Percentiles rank a stretch among this genome's conserved stretches.
Evolutionary conservation across 345 rosid genomes (phyloP).

Genomic region (Rhizophora apiculata): DNA sequence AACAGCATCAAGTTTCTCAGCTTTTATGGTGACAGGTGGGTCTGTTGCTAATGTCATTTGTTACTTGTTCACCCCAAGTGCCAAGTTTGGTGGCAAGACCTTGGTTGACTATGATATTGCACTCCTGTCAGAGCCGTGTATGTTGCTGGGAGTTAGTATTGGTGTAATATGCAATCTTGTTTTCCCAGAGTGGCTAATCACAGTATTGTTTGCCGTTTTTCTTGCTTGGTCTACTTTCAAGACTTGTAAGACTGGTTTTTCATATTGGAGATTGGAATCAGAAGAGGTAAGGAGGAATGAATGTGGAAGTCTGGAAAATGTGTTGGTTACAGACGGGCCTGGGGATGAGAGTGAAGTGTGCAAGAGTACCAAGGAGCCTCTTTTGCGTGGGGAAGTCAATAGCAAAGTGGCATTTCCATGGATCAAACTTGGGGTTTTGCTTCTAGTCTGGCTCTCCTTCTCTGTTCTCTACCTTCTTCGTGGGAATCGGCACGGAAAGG

Average conservation of each 20-base stretch:
- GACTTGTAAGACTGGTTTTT: slow-evolving; percentile 65
- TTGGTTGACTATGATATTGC: slow-evolving; percentile 70
- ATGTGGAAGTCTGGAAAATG: slow-evolving; percentile 37
- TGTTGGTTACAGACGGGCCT: slow-evolving; percentile 18
- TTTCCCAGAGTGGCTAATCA: slow-evolving; percentile 87
- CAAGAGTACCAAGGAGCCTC: slow-evolving; percentile 34
- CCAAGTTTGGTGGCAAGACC: slow-evolving; percentile 40
- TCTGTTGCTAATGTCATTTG: slow-evolving; percentile 68
- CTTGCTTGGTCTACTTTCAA: slow-evolving; percentile 74
- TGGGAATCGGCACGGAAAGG: slow-evolving; percentile 68
- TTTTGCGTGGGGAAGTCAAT: slow-evolving; percentile 29
- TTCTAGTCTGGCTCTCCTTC: slow-evolving; percentile 75
- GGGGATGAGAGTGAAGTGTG: slow-evolving; percentile 24
- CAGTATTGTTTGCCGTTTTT: slow-evolving; percentile 59
- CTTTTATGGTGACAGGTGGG: slow-evolving; percentile 93
- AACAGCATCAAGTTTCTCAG: slow-evolving; percentile 77
- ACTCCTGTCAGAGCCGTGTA: slow-evolving; percentile 73
- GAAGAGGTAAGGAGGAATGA: slow-evolving; percentile 32
- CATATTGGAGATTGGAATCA: slow-evolving; percentile 62
- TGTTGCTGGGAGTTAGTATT: slow-evolving; percentile 81
- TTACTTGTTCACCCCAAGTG: slow-evolving; percentile 37
- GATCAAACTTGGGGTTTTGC: slow-evolving; percentile 59
- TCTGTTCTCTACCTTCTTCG: slow-evolving; percentile 59
- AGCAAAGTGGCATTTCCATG: slow-evolving; percentile 47
- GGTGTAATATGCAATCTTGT: slow-evolving; percentile 76